phyloP scores from a whole-genome alignment of 176 grass and related monocot genomes.

The Carex kokanica region DNA sequence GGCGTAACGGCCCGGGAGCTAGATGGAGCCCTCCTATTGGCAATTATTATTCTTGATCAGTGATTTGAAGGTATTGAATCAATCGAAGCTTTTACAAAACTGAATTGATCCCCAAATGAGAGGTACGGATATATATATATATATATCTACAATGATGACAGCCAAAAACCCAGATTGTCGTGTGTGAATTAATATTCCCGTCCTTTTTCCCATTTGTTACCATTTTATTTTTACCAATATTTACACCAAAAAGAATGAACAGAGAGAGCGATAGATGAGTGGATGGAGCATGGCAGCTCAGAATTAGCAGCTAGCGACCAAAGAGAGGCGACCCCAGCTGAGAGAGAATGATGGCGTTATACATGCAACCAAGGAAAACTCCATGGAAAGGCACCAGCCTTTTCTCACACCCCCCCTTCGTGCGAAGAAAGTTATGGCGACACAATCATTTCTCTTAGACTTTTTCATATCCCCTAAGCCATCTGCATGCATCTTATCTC shows the following conservation, averaged over 20 bases:
- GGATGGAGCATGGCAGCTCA: background rate
- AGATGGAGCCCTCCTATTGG: background rate
- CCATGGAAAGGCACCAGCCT: conserved; percentile 21
- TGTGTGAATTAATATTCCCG: conserved; percentile 1
- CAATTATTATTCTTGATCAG: background rate
- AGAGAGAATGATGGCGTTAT: conserved; percentile 22
- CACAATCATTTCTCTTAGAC: conserved; percentile 27
- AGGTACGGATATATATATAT: background rate
- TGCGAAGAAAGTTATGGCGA: conserved; percentile 26
- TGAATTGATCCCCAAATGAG: background rate
- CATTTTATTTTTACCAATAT: conserved; percentile 20
- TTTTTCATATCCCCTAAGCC: background rate
- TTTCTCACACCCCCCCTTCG: background rate
- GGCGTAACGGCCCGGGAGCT: background rate
- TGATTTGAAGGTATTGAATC: background rate
- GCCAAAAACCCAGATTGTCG: conserved; percentile 7
- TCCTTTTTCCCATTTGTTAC: conserved; percentile 6
- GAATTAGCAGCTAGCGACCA: background rate
- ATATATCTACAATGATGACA: conserved; percentile 6
- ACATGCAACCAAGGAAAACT: conserved; percentile 29
- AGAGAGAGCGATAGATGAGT: conserved; percentile 10
- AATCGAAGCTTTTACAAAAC: background rate
- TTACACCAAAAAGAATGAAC: conserved; percentile 24
- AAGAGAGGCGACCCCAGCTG: background rate
- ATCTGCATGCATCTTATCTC: background rate